Conservation (phyloP, 2,329 filamentous ascomycete species). For the Beauveria pseudobassiana region DNA sequence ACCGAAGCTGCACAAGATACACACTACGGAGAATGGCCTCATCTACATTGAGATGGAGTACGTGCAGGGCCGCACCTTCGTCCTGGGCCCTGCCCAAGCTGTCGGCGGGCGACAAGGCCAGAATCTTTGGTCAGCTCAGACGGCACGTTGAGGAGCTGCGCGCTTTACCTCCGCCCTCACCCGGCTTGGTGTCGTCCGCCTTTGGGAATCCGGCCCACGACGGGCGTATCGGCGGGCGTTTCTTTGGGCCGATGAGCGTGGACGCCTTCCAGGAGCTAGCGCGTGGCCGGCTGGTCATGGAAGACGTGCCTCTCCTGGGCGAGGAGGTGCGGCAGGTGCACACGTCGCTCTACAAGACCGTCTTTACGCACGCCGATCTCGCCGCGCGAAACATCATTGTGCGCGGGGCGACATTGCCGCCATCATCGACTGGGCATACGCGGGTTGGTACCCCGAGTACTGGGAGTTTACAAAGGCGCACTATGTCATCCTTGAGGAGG, state of each 20-base stretch:
- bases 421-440: conserved; percentile 25
- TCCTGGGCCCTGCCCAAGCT: too few species aligned
- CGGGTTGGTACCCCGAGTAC: conserved; percentile 29
- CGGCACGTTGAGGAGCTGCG: conserved; percentile 18
- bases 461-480: conserved; percentile 25
- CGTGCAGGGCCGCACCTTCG: conserved; percentile 16
- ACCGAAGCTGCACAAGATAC: conserved; percentile 19
- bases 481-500: conserved; percentile 12
- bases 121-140: conserved; percentile 19
- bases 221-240: conserved; percentile 18
- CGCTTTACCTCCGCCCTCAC: conserved; percentile 17
- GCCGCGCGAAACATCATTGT: conserved; percentile 23
- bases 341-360: conserved; percentile 16
- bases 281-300: conserved; percentile 17
- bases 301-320: conserved; percentile 19
- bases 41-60: conserved; percentile 24
- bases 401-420: conserved; percentile 18
- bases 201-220: conserved; percentile 21
- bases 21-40: conserved; percentile 10
- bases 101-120: conserved; percentile 14
- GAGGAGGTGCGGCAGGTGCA: conserved; percentile 19
- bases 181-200: conserved; percentile 19
- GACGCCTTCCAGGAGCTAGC: conserved; percentile 20
- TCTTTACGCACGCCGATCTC: conserved; percentile 22
- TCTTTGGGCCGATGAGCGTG: conserved; percentile 20